These are phyloP conservation scores for Geotrichum histeridarum DNA, from an alignment of 1,139 yeast genomes.

Conservation along the genomic window DNA sequence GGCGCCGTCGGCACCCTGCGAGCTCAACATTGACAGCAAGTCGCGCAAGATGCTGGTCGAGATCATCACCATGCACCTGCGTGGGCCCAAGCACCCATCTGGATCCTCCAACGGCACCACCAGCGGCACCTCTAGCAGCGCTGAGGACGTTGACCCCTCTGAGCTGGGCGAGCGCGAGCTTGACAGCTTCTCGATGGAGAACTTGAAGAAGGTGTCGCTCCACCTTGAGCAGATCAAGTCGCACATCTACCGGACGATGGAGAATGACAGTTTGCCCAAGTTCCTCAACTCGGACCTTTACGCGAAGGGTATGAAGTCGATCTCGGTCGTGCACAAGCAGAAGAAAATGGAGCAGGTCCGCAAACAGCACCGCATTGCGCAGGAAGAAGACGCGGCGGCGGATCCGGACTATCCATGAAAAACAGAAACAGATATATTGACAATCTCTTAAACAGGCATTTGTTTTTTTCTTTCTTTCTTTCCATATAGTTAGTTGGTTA, in stretches of 20 bases:
- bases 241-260: conserved; percentile 59
- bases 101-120: neutral
- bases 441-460: neutral
- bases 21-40: conserved; percentile 62
- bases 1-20: conserved; percentile 64
- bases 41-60: conserved; percentile 48
- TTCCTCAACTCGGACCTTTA: conserved; percentile 47
- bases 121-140: neutral
- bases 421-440: conserved; percentile 1
- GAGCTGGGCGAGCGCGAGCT: neutral
- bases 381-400: too few species aligned
- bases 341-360: neutral
- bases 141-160: neutral
- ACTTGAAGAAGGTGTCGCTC: conserved; percentile 24
- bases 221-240: conserved; percentile 43
- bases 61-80: conserved; percentile 39
- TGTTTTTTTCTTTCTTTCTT: neutral
- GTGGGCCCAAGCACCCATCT: neutral
- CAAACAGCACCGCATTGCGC: too few species aligned
- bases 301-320: conserved; percentile 15
- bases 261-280: conserved; percentile 68
- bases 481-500: too few species aligned
- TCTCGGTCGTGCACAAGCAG: conserved; percentile 2
- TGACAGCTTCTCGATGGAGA: neutral
- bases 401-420: too few species aligned